phyloP scores from a whole-genome alignment of 306 rosid genomes.

The Gastrolobium bilobum region DNA sequence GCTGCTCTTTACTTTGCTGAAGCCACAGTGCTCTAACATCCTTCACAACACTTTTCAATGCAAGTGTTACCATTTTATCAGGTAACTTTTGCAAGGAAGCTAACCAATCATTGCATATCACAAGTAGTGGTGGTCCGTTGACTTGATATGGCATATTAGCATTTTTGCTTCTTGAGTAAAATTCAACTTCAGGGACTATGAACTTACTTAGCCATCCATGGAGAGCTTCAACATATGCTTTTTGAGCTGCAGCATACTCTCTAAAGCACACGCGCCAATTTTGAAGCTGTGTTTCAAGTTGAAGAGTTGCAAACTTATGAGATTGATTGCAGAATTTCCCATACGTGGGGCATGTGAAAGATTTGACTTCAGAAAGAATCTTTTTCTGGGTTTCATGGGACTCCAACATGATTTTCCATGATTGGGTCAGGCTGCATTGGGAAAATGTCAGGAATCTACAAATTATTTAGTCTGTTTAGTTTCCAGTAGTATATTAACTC shows the following conservation, averaged over 20 bases:
- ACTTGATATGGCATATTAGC: constrained; percentile 58
- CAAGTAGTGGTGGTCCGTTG: constrained; percentile 80
- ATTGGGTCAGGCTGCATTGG: constrained; percentile 78
- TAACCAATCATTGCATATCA: constrained; percentile 83
- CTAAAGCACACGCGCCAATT: constrained; percentile 78
- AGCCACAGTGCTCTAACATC: constrained; percentile 74
- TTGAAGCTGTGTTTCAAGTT: constrained; percentile 84
- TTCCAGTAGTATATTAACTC: constrained; percentile 48
- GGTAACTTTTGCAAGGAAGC: constrained; percentile 78
- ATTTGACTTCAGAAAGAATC: constrained; percentile 80
- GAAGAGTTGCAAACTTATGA: constrained; percentile 80
- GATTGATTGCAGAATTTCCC: constrained; percentile 82
- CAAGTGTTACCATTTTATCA: constrained; percentile 63
- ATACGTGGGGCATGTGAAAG: constrained; percentile 66
- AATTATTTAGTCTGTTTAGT: constrained; percentile 35
- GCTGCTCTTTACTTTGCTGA: constrained; percentile 88
- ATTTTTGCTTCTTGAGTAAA: constrained; percentile 71
- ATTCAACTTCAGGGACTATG: constrained; percentile 77
- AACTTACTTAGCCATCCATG: constrained; percentile 92
- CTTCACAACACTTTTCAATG: constrained; percentile 72
- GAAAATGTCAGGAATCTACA: constrained; percentile 45
- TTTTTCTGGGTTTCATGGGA: constrained; percentile 90
- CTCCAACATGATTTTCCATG: constrained; percentile 91
- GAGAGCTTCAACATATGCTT: constrained; percentile 83
- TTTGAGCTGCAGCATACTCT: constrained; percentile 79